Conservation (phyloP, 108 stramenopile genomes). For the Conticribra guillardii region DNA sequence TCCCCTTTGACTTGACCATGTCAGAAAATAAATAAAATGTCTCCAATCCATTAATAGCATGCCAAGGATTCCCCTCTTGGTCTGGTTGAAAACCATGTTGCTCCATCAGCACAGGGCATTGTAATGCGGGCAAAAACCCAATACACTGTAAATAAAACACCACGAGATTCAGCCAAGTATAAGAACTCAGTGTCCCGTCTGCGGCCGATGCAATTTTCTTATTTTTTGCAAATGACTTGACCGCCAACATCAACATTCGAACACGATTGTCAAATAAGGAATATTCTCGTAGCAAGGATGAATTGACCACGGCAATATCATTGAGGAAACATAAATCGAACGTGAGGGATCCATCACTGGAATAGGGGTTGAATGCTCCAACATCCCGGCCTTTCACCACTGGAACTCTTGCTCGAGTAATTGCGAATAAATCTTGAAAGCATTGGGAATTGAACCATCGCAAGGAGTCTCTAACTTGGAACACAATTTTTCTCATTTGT, state of each 20-base stretch:
- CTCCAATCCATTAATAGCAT: conserved; percentile 67
- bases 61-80: conserved; percentile 54
- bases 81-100: conserved; percentile 50
- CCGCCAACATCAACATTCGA: conserved; percentile 64
- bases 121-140: conserved; percentile 74
- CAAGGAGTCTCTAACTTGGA: conserved; percentile 29
- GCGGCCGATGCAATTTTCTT: conserved; percentile 63
- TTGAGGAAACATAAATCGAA: conserved; percentile 90
- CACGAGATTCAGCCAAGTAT: conserved; percentile 82
- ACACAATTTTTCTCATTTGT: conserved; percentile 58
- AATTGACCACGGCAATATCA: conserved; percentile 86
- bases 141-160: conserved; percentile 83
- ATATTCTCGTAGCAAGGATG: conserved; percentile 75
- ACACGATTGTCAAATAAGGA: conserved; percentile 69
- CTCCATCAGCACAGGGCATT: conserved; percentile 57
- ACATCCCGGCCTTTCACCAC: conserved; percentile 74
- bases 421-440: conserved; percentile 55
- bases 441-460: conserved; percentile 15
- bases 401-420: conserved; percentile 76
- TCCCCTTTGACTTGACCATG: conserved; percentile 4
- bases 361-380: conserved; percentile 66
- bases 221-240: conserved; percentile 79
- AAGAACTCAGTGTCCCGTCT: conserved; percentile 68
- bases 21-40: conserved; percentile 64
- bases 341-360: conserved; percentile 60